Evolutionary conservation across 2,329 filamentous ascomycete species (phyloP), one percentile per base, ranked within the genome.

Genomic region (Diaporthe vexans): DNA sequence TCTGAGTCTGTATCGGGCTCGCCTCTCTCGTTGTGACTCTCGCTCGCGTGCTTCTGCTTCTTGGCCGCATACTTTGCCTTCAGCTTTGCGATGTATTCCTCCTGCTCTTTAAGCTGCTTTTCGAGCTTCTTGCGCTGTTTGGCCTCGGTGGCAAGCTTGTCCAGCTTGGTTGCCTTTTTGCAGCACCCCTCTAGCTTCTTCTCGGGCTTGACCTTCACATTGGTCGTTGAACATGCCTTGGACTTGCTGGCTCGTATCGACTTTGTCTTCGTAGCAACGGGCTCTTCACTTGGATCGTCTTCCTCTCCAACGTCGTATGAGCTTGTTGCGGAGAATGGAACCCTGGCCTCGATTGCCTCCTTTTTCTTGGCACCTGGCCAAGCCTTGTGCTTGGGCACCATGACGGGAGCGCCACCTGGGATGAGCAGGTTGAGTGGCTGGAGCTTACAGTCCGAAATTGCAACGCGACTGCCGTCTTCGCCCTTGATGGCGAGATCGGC

Each of bases 361-460:
- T 63, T 48, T 61, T 68, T 57, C 24, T 58, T 54, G 13, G 24
- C 35, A 21, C 52, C 59, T 40, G 70, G 70, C 73, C 73, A 75
- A 17, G 71, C 24, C n/a, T 52, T 58, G 24, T 71, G 19, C 8
- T 73, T 76, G 43, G 75, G 75, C 4, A 76, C 73, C 26, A 76
- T 26, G 63, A 76, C 48, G 3, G 75, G 75, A 8, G 65, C 69
- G 43, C 56, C 37, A 7, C 74, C 74, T 33, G 74, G 74, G 43
- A 76, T 63, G 37, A 76, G 40, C 7, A 76, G 35, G 37, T 76
- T 76, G 43, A 74, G 72, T 15, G 73, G 73, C 61, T 76, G 58
- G 17, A 76, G 29, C 37, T 71, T 58, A 54, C 73, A 75, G 48
- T 76, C 73, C 3, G 48, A 67, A 4, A 73, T 26, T 11, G 70